Evolutionary conservation across 768 basidiomycete species (phyloP), one percentile per base, ranked within the genome.

Genomic region (Boletus rubescentipes): DNA sequence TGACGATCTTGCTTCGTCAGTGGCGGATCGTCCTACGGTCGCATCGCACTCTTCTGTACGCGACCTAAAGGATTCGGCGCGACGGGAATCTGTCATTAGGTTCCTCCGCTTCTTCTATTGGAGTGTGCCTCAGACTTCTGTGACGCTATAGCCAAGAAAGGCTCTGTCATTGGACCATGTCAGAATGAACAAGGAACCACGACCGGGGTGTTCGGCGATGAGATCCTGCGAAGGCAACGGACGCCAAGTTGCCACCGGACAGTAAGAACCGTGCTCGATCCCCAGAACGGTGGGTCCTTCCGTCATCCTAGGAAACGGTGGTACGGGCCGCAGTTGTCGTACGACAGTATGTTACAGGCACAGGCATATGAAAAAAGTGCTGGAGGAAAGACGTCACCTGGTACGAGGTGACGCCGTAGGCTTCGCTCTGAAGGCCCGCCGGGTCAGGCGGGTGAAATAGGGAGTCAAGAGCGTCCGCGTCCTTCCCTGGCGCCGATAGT

Each of bases 21-120:
- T 59, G 50, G 53, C 48, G 56, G 56, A 63, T 65, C 53, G 52
- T 51, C 53, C 30, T 40, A 20, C 45, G 55, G 10, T 54, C 34
- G 32, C 10, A 44, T 46, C 38, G 49, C 38, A 23, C 26, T 21
- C 45, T 56, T 51, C 46, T 35, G 7, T 23, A 31, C 38, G 34
- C 21, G 30, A 36, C 21, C 20, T 20, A 29, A 38, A n/a, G 23
- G 8, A n/a, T 37, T 48, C 35, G n/a, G 16, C 15, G 20, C 16
- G 15, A 48, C 29, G 36, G 15, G 39, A 23, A 4, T 36, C 21
- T 37, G 15, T 42, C n/a, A 40, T 40, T 8, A 35, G 16, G 21
- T 44, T 35, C 20, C 16, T 36, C 26, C 12, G 16, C 18, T 34
- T 12, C 23, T 50, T 40, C 26, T 26, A 38, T 32, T 29, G 7